Conservation (phyloP, 192 early-diverging fungal genomes). For the Lunasporangiospora selenospora region DNA sequence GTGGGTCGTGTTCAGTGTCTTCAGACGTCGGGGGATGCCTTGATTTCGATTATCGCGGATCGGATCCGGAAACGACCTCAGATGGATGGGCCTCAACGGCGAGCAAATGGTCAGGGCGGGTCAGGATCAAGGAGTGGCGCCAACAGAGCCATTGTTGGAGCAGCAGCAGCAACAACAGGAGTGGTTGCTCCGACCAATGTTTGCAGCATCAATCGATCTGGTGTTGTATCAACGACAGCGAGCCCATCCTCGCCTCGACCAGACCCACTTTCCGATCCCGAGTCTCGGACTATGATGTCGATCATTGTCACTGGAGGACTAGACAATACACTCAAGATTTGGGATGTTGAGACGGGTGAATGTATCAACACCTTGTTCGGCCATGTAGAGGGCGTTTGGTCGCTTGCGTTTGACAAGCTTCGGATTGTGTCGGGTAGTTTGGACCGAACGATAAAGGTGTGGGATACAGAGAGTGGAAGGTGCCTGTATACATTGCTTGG, state of each 20-base stretch:
- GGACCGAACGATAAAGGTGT: conserved; percentile 77
- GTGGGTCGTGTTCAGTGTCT: conserved; percentile 75
- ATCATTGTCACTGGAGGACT: conserved; percentile 84
- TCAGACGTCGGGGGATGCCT: conserved; percentile 42
- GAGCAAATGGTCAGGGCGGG: too few species aligned
- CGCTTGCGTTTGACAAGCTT: conserved; percentile 80
- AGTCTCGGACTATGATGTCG: conserved; percentile 46
- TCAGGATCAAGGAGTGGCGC: too few species aligned
- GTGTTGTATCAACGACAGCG: conserved; percentile 55
- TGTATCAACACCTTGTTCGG: conserved; percentile 81
- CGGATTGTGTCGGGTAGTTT: conserved; percentile 72
- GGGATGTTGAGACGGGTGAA: conserved; percentile 84
- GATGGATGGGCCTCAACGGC: too few species aligned
- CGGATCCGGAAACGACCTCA: conserved; percentile 19
- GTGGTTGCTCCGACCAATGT: conserved; percentile 8
- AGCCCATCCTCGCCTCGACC: conserved; percentile 10
- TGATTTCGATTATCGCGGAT: conserved; percentile 41
- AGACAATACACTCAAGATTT: conserved; percentile 91
- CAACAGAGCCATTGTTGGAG: background rate
- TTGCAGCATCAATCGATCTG: conserved; percentile 44
- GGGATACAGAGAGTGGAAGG: conserved; percentile 74
- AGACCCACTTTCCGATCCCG: conserved; percentile 25
- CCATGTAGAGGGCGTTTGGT: conserved; percentile 83
- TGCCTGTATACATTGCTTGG: conserved; percentile 71
- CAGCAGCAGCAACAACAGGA: conserved; percentile 5